Conservation (phyloP, 176 grass and related monocot genomes). For the Triticum dicoccoides region DNA sequence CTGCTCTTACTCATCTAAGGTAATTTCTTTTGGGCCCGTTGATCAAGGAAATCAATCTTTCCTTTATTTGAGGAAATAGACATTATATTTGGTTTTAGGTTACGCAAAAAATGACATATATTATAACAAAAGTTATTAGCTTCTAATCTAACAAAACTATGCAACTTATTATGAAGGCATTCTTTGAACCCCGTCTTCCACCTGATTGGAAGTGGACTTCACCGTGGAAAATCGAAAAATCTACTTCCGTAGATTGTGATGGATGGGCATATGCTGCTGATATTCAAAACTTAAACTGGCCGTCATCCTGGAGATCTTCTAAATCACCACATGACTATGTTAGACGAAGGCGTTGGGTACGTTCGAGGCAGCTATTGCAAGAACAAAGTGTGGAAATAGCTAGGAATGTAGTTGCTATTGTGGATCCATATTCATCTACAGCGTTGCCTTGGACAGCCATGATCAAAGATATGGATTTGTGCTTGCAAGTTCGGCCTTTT, state of each 20-base stretch:
- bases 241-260: constrained; percentile 73
- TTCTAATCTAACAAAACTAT: constrained; percentile 45
- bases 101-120: not conserved
- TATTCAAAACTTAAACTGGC: constrained; percentile 78
- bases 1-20: constrained; percentile 83
- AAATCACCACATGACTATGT: constrained; percentile 73
- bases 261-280: constrained; percentile 87
- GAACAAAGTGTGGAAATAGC: constrained; percentile 45
- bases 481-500: constrained; percentile 85
- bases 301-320: constrained; percentile 72
- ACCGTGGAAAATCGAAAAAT: constrained; percentile 93
- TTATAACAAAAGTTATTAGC: constrained; percentile 9
- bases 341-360: constrained; percentile 84
- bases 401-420: constrained; percentile 73
- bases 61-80: constrained; percentile 4
- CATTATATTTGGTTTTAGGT: constrained; percentile 15
- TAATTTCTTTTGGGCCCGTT: constrained; percentile 33
- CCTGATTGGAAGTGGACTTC: constrained; percentile 89
- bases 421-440: constrained; percentile 69
- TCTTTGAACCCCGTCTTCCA: constrained; percentile 84
- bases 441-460: constrained; percentile 79
- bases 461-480: constrained; percentile 66
- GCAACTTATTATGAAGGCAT: constrained; percentile 60
- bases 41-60: not conserved
- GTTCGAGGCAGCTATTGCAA: constrained; percentile 56